A percentile compares a stretch with the other conserved stretches of the same genome.
Conservation (phyloP, 257 asterid species). For the Gentiana dahurica region DNA sequence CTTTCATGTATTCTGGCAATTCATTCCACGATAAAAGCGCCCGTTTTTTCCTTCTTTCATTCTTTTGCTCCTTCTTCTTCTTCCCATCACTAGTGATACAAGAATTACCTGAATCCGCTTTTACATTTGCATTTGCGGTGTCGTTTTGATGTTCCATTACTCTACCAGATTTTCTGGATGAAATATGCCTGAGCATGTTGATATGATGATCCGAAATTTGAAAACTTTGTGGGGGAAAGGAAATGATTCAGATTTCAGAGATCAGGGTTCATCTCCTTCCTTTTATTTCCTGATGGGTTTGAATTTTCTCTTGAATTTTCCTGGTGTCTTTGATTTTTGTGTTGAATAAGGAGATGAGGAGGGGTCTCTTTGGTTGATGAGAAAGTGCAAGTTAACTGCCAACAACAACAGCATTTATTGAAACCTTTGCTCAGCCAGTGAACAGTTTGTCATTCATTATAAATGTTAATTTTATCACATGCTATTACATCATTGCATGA, state of each 20-base stretch:
- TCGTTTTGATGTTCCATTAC: constrained; percentile 26
- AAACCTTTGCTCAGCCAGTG: too few relatives aligned
- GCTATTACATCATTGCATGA: too few relatives aligned
- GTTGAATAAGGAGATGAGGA: too few relatives aligned
- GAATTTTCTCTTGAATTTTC: too few relatives aligned
- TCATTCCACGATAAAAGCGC: constrained; percentile 46
- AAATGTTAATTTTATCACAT: too few relatives aligned
- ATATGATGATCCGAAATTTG: constrained; percentile 12
- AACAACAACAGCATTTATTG: too few relatives aligned
- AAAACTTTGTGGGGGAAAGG: background rate
- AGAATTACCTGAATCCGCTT: background rate
- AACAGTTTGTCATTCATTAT: too few relatives aligned
- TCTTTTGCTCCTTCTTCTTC: constrained; percentile 9
- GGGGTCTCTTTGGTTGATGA: background rate
- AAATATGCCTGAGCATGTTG: constrained; percentile 25
- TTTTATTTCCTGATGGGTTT: too few relatives aligned
- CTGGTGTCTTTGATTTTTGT: too few relatives aligned
- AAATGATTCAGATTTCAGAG: background rate
- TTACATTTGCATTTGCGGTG: background rate
- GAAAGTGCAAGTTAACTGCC: too few relatives aligned
- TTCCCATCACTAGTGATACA: background rate
- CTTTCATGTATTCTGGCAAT: constrained; percentile 91
- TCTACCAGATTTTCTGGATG: constrained; percentile 26
- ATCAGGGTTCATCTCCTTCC: constrained; percentile 1
- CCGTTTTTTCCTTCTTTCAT: constrained; percentile 13